Conservation (phyloP, 1,139 yeast genomes). For the Suhomyces choctaworum region DNA sequence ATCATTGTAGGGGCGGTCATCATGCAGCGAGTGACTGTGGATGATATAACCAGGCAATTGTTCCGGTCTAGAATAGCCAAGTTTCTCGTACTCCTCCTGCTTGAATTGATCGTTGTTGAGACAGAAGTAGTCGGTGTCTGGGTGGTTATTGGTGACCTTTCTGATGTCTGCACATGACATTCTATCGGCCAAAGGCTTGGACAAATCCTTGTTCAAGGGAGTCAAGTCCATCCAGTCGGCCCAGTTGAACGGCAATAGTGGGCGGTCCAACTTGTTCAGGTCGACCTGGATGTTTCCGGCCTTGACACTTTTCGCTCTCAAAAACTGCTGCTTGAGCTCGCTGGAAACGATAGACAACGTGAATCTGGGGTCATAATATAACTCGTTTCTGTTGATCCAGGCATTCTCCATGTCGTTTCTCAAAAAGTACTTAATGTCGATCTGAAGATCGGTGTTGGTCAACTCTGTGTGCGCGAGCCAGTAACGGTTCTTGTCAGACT, state of each 20-base stretch:
- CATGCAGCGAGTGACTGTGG: slow-evolving; percentile 23
- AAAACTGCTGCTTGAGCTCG: slow-evolving; percentile 18
- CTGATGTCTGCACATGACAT: slow-evolving; percentile 17
- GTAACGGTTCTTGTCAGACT: slow-evolving; percentile 14
- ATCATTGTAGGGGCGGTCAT: slow-evolving; percentile 17
- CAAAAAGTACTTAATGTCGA: slow-evolving; percentile 16
- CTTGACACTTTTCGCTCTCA: slow-evolving; percentile 9
- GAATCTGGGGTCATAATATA: slow-evolving; percentile 21
- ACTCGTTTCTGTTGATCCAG: slow-evolving; percentile 17
- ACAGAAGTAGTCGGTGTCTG: slow-evolving; percentile 21
- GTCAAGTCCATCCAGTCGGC: slow-evolving; percentile 22
- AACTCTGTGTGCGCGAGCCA: slow-evolving; percentile 19
- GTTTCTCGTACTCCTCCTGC: slow-evolving; percentile 10
- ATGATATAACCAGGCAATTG: slow-evolving; percentile 22
- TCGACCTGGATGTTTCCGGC: slow-evolving; percentile 4
- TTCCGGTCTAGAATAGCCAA: slow-evolving; percentile 15
- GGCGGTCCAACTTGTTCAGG: slow-evolving; percentile 4
- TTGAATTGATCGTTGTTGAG: slow-evolving; percentile 7
- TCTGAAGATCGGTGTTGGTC: slow-evolving; percentile 9
- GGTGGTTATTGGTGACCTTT: slow-evolving; percentile 15
- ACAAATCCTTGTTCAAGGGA: slow-evolving; percentile 12
- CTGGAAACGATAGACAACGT: slow-evolving; percentile 18
- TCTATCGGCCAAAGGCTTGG: slow-evolving; percentile 11
- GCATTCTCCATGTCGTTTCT: slow-evolving; percentile 19
- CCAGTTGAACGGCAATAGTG: slow-evolving; percentile 22